phyloP scores from a whole-genome alignment of 208 protist genomes.

The Blastocrithidia nonstop region DNA sequence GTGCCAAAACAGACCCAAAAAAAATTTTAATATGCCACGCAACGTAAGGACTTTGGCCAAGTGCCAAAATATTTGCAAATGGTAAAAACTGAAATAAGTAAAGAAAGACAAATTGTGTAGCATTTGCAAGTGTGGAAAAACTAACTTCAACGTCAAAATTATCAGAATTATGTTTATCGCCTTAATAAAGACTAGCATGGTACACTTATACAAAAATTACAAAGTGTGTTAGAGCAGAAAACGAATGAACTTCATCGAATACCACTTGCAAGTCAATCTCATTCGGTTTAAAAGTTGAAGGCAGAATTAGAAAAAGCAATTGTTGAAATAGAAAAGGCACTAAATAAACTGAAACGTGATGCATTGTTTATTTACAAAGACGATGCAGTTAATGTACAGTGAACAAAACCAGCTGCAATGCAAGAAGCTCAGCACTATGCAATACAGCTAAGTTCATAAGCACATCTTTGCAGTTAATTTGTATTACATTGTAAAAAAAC shows the following conservation, averaged over 20 bases:
- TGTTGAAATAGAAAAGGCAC: constrained; percentile 51
- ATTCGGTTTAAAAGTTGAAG: constrained; percentile 30
- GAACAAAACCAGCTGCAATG: constrained; percentile 57
- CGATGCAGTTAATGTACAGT: constrained; percentile 54
- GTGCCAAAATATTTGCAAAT: constrained; percentile 69
- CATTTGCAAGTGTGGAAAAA: constrained; percentile 37
- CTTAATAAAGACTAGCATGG: constrained; percentile 60
- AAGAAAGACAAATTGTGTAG: constrained; percentile 68
- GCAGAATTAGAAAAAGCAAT: constrained; percentile 56
- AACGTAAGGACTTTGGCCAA: constrained; percentile 69
- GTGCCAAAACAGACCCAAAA: constrained; percentile 56
- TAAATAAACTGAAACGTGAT: constrained; percentile 74
- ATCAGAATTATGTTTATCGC: constrained; percentile 48
- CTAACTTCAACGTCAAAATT: constrained; percentile 15
- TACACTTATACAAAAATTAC: constrained; percentile 51
- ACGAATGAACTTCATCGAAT: constrained; percentile 62
- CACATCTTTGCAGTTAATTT: background rate
- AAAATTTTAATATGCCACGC: constrained; percentile 40
- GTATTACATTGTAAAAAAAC: background rate
- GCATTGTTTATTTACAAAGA: constrained; percentile 82
- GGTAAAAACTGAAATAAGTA: constrained; percentile 75
- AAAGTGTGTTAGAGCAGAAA: constrained; percentile 39
- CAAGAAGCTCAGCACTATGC: constrained; percentile 47
- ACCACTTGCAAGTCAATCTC: constrained; percentile 74
- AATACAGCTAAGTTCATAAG: constrained; percentile 5